Percentiles rank a stretch among this genome's conserved stretches.
phyloP scores from a whole-genome alignment of 2,329 filamentous ascomycete species.

The Camptophora hylomeconis region DNA sequence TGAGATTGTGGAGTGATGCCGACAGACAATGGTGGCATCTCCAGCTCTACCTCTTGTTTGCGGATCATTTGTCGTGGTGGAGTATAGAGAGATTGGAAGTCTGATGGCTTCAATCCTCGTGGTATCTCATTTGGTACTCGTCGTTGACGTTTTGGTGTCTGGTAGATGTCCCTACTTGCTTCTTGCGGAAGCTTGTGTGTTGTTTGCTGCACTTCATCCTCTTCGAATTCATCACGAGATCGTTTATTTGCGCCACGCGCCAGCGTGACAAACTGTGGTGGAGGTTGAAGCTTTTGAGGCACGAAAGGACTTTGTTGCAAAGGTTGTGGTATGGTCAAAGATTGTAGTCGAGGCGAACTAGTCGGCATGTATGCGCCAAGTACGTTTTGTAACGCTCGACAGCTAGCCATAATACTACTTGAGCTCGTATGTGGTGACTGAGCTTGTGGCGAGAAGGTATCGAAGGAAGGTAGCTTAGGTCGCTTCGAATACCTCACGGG shows the following conservation, averaged over 20 bases:
- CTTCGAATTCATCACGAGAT: constrained; percentile 21
- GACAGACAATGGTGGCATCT: constrained; percentile 6
- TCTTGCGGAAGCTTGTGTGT: constrained; percentile 9
- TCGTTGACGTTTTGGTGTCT: constrained; percentile 33
- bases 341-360: constrained; percentile 19
- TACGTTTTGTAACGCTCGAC: constrained; percentile 17
- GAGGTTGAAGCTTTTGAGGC: constrained; percentile 16
- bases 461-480: constrained; percentile 21
- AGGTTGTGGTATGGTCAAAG: constrained; percentile 6
- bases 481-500: constrained; percentile 8
- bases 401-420: constrained; percentile 22
- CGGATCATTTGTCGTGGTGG: constrained; percentile 15
- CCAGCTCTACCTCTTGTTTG: constrained; percentile 7
- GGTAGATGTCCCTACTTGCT: constrained; percentile 8
- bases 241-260: constrained; percentile 28
- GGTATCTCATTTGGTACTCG: constrained; percentile 31
- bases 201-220: constrained; percentile 18
- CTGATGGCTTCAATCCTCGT: constrained; percentile 28
- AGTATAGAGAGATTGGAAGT: constrained; percentile 29
- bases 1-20: constrained; percentile 11
- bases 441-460: constrained; percentile 25
- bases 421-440: constrained; percentile 24
- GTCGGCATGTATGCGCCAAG: constrained; percentile 16
- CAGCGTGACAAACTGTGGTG: constrained; percentile 14
- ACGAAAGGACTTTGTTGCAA: constrained; percentile 14